Evolutionary conservation across 495 filamentous ascomycete species (phyloP).

Genomic region (Aspergillus kassunensis): DNA sequence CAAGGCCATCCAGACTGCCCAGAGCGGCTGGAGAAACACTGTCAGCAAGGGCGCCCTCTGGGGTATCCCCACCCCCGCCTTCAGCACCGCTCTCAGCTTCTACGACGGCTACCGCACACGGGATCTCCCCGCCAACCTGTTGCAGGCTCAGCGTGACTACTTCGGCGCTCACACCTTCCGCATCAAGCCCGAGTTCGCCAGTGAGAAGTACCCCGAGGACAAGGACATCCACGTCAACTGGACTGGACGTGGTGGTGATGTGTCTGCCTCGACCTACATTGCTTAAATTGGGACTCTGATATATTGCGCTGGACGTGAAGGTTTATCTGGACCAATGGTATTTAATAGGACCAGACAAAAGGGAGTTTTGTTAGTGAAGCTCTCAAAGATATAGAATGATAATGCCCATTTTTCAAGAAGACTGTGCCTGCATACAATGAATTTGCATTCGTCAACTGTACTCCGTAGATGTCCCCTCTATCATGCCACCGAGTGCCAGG

Average conservation of each 20-base stretch:
- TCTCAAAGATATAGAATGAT: conserved; percentile 25
- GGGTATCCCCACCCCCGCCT: conserved; percentile 92
- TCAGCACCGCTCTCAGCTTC: conserved; percentile 94
- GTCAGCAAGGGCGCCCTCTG: conserved; percentile 87
- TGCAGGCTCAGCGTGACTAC: conserved; percentile 99
- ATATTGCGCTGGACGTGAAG: conserved; percentile 30
- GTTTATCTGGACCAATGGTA: conserved; percentile 11
- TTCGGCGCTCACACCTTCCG: conserved; percentile 98
- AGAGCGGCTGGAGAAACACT: conserved; percentile 92
- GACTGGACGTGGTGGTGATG: conserved; percentile 95
- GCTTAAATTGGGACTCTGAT: conserved; percentile 57
- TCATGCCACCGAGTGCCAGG: too few relatives aligned
- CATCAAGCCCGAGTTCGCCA: conserved; percentile 90
- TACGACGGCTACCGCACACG: conserved; percentile 97
- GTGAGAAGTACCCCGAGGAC: conserved; percentile 75
- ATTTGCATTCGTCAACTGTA: too few relatives aligned
- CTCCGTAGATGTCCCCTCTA: too few relatives aligned
- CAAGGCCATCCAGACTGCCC: conserved; percentile 94
- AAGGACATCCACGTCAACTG: conserved; percentile 99
- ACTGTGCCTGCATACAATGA: too few relatives aligned
- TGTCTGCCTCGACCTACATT: conserved; percentile 94
- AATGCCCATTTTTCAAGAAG: conserved; percentile 10
- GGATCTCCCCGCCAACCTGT: conserved; percentile 92
- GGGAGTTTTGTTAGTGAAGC: conserved; percentile 10
- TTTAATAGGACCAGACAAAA: conserved; percentile 12